Evolutionary conservation across 257 asterid genomes (phyloP).

Genomic region (Solanum etuberosum): DNA sequence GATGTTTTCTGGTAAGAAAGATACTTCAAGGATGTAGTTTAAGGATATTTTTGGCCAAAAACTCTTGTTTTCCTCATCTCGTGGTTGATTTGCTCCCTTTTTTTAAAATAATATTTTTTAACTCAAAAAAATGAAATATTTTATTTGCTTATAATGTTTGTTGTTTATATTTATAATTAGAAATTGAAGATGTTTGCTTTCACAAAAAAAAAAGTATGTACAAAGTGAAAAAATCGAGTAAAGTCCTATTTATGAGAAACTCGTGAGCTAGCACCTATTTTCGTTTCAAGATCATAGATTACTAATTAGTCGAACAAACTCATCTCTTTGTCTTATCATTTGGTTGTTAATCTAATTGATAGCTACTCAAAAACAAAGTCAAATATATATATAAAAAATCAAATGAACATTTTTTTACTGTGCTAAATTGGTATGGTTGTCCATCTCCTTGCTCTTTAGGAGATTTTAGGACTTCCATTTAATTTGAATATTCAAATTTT

Average conservation of each 20-base stretch:
- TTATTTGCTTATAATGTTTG: neutral
- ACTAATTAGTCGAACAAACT: neutral
- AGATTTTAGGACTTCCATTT: neutral
- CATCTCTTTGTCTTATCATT: neutral
- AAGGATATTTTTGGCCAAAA: no score
- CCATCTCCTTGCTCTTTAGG: neutral
- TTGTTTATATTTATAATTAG: no score
- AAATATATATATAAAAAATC: no score
- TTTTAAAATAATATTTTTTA: no score
- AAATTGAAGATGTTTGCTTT: no score
- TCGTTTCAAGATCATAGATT: neutral
- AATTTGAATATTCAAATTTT: neutral
- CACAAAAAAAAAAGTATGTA: no score
- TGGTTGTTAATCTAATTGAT: neutral
- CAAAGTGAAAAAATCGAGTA: no score
- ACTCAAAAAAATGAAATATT: no score
- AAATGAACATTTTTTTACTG: neutral
- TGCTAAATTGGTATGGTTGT: neutral
- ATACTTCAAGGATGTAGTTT: no score
- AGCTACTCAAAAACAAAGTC: neutral
- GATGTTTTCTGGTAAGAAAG: no score
- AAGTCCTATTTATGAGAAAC: neutral
- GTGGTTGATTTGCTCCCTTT: neutral
- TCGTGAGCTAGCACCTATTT: neutral
- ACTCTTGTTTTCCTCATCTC: neutral